Base-by-base conservation (phyloP, 2,329 filamentous ascomycete genomes). In the Neonectria hederae region DNA sequence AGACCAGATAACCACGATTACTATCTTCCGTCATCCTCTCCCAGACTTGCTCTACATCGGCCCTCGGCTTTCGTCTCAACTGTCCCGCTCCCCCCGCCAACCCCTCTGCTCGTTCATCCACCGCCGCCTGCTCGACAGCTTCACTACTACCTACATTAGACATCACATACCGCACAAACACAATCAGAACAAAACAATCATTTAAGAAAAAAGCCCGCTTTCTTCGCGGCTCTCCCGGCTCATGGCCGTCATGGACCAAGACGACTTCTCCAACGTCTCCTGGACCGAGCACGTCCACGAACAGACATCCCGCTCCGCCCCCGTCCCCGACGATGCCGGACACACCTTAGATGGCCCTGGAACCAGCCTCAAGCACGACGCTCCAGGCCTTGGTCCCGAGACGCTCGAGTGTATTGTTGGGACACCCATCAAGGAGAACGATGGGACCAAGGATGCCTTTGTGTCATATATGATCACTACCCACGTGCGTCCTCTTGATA, bases 401-500 rank as follows among this genome's bases (percentile, higher is more conserved):
- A 86, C 88, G 61, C 86, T 99, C 46, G 92, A 97, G 76, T 97
- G 94, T 77, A 89, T 83, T 19, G 95, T 99, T 19, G 88, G 89
- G 59, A 87, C 90, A 63, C 94, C 96, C 21, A 87, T 95, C 79
- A 98, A 97, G 81, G 96, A 98, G 83, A 96, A 95, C 75, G 93
- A 97, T 75, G 95, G 96, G 52, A 97, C 94, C 63, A 97, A 97
- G 80, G 96, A 97, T 80, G 92, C 93, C 58, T 99, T 97, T 81
- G 91, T 98, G 63, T 98, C 96, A 11, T 99, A 99, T 78, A 85
- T 97, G 54, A 92, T 99, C 69, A 96, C 92, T 48, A 97, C 96
- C 57, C 86, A 94, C 80, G 94, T 97, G 83, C 30, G 78, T 72
- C 53, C 35, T 13, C 49, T 42, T 38, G 54, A 32, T 8, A 45